Conservation (phyloP, 73 alveolate genomes). For the Uronychia binucleata region DNA sequence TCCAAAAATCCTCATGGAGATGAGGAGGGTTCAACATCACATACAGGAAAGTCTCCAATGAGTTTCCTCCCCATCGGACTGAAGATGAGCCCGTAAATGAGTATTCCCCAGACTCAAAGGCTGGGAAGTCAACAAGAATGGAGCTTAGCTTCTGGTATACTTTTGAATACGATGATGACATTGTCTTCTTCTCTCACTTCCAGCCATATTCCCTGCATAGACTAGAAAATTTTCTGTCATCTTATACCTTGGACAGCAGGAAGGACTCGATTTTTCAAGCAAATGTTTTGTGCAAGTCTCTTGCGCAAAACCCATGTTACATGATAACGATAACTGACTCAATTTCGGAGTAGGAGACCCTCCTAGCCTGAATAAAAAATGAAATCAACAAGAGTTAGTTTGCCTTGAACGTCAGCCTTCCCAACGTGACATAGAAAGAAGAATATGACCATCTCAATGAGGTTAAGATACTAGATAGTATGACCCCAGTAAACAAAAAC, state of each 20-base stretch:
- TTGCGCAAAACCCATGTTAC: slow-evolving; percentile 46
- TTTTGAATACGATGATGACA: slow-evolving; percentile 83
- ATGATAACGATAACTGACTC: slow-evolving; percentile 50
- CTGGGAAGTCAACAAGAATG: slow-evolving; percentile 22
- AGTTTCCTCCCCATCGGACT: too few relatives aligned
- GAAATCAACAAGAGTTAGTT: too few relatives aligned
- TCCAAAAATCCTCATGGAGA: slow-evolving; percentile 10
- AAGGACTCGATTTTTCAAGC: background rate
- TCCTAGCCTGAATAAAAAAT: too few relatives aligned
- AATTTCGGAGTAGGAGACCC: slow-evolving; percentile 5
- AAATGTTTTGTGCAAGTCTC: slow-evolving; percentile 13
- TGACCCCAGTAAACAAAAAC: background rate
- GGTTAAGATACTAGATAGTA: slow-evolving; percentile 2
- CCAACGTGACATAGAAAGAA: slow-evolving; percentile 31
- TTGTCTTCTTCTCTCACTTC: slow-evolving; percentile 90
- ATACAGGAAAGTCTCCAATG: background rate
- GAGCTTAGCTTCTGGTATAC: slow-evolving; percentile 77
- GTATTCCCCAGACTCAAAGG: too few relatives aligned
- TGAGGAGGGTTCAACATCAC: slow-evolving; percentile 36
- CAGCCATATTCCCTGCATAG: slow-evolving; percentile 81
- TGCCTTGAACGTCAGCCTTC: slow-evolving; percentile 45
- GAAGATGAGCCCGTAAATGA: too few relatives aligned
- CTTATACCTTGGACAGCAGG: background rate
- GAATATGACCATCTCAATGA: slow-evolving; percentile 58
- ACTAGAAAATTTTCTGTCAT: background rate